These are phyloP conservation scores for Zygotorulaspora florentina DNA, from an alignment of 805 yeast genomes.

Conservation along the genomic window DNA sequence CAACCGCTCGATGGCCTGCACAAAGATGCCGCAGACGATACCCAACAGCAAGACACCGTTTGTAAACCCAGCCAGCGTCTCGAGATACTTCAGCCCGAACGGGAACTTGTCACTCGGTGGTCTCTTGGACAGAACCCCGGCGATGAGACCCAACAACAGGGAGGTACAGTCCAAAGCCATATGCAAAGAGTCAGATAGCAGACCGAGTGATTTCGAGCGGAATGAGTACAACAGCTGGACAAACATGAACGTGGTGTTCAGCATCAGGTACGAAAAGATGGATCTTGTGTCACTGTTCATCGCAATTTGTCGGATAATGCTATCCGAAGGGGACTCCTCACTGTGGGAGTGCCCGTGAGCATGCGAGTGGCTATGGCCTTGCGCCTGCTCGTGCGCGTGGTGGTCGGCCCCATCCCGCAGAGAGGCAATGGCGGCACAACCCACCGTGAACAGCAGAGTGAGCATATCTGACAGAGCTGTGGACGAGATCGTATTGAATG, in stretches of 20 bases:
- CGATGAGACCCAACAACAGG: constrained; percentile 80
- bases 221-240: constrained; percentile 89
- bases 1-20: constrained; percentile 82
- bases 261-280: constrained; percentile 77
- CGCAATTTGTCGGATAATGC: constrained; percentile 36
- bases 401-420: constrained; percentile 14
- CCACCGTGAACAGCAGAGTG: constrained; percentile 15
- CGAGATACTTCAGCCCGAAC: constrained; percentile 79
- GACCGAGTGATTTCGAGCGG: constrained; percentile 85
- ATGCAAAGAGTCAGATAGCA: constrained; percentile 88
- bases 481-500: constrained; percentile 27
- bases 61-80: constrained; percentile 91
- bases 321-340: constrained; percentile 1
- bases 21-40: constrained; percentile 80
- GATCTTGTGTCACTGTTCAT: constrained; percentile 71
- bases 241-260: constrained; percentile 91
- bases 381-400: constrained; percentile 31
- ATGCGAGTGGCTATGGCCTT: constrained; percentile 38
- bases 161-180: constrained; percentile 96
- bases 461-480: constrained; percentile 13
- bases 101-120: constrained; percentile 72
- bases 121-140: constrained; percentile 61
- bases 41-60: constrained; percentile 87
- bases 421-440: not conserved
- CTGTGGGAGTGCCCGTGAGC: constrained; percentile 2